Base-by-base conservation (phyloP, 805 yeast genomes). In the Candida wancherniae region DNA sequence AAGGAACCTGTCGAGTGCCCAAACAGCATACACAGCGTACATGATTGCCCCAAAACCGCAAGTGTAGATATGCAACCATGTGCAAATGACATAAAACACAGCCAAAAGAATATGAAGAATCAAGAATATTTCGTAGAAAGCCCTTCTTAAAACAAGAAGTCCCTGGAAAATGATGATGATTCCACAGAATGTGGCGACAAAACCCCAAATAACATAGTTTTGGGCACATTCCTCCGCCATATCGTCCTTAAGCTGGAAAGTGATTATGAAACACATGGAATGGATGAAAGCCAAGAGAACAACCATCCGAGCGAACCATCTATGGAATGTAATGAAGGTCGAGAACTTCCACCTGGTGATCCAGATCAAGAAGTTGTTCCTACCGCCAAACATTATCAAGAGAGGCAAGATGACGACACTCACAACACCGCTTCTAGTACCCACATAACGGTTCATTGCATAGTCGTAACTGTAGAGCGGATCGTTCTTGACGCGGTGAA, bases 331-430 rank as follows among this genome's bases (percentile, higher is more conserved):
- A 45, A 75, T 64, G 57, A 84, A 82, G 1, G 80, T 67, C 9
- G 77, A 58, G 43, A 72, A 78, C 0, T 76, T 54, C 63, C 83
- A 67, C 3, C 88, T 85, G 1, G 87, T 71, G 4, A 79, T 32
- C 49, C 58, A 61, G 39, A 73, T 69, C 47, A 84, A 61, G 13
- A 84, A 74, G 48, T 81, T 84, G 53, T 84, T 84, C 46, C 92
- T 63, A 18, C 81, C 80, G 4, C 85, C 84, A 53, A 83, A 76
- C 29, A 77, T 52, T 19, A 75, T 58, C 26, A 77, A 40, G 26
- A 75, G 51, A 3, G 85, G 84, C 54, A 56, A 68, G 53, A 76
- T 36, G n/a, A 67, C 61, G 3, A 65, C 51, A 2, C 71, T 55
- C 26, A 75, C 47, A 16, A 77, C 64, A 2, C 77, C 82, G 2